A percentile compares a stretch with the other conserved stretches of the same genome.
Evolutionary conservation across 345 rosid species (phyloP).

Genomic region (Gossypium anomalum): DNA sequence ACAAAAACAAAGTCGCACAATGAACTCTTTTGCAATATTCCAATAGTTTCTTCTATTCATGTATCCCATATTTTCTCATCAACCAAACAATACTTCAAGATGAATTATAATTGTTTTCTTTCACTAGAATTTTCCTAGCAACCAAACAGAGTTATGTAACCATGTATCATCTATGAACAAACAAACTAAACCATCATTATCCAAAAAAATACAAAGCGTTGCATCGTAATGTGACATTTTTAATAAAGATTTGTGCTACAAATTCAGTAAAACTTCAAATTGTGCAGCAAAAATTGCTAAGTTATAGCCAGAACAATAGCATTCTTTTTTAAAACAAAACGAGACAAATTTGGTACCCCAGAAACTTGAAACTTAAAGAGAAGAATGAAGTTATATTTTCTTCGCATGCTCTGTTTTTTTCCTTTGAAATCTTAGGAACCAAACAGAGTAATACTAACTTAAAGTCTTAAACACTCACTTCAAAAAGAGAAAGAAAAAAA

Average conservation of each 20-base stretch:
- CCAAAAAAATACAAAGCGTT: neutral
- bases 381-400: too few species aligned
- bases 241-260: neutral
- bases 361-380: neutral
- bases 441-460: neutral
- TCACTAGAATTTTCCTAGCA: neutral
- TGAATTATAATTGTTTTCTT: neutral
- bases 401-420: too few species aligned
- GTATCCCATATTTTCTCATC: too few species aligned
- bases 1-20: too few species aligned
- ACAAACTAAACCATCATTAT: neutral
- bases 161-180: neutral
- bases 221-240: neutral
- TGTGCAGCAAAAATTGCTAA: neutral
- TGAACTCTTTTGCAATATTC: too few species aligned
- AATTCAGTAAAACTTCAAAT: neutral
- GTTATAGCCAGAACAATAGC: neutral
- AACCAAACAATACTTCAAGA: too few species aligned
- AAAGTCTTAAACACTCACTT: neutral
- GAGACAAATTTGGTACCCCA: neutral
- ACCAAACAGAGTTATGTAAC: neutral
- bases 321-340: neutral
- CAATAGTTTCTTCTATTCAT: too few species aligned
- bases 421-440: slow-evolving; percentile 2
- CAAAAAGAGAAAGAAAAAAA: neutral